Evolutionary conservation across 495 filamentous ascomycete genomes (phyloP).

Genomic region (Penicillium pulvis): DNA sequence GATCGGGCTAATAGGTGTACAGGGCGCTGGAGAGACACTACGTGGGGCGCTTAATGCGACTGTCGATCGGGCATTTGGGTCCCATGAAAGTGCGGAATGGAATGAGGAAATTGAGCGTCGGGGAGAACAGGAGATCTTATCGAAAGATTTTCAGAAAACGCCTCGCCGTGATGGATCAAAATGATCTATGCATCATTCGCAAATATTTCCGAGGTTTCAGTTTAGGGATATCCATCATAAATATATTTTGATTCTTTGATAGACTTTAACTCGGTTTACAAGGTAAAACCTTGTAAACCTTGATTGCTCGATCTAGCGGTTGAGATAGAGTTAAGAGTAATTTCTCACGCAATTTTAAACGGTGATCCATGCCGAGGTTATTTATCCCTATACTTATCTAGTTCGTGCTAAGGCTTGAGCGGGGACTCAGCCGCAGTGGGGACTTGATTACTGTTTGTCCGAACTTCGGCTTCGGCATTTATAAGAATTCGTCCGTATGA

Average conservation of each 20-base stretch:
- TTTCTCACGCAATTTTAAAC: neutral
- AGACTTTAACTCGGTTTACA: too few relatives aligned
- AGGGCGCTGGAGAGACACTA: conserved; percentile 49
- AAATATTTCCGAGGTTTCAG: too few relatives aligned
- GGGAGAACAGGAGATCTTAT: conserved; percentile 40
- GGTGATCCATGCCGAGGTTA: neutral
- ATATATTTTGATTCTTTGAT: neutral
- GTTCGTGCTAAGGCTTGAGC: neutral
- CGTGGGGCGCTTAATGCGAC: conserved; percentile 42
- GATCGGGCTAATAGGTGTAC: neutral
- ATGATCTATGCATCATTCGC: too few relatives aligned
- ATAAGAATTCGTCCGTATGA: neutral
- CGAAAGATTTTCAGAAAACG: conserved; percentile 24
- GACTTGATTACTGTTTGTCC: neutral
- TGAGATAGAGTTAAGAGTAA: neutral
- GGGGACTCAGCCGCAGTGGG: neutral
- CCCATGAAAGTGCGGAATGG: conserved; percentile 36
- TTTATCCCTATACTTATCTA: neutral
- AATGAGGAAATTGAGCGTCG: conserved; percentile 40
- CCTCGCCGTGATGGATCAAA: neutral
- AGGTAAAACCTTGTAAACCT: too few relatives aligned
- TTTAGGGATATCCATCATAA: neutral
- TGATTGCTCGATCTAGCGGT: neutral
- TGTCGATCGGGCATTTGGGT: conserved; percentile 44
- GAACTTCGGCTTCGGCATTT: neutral